Evolutionary conservation across 2,329 filamentous ascomycete species (phyloP).

Genomic region (Zymoseptoria crescenta): DNA sequence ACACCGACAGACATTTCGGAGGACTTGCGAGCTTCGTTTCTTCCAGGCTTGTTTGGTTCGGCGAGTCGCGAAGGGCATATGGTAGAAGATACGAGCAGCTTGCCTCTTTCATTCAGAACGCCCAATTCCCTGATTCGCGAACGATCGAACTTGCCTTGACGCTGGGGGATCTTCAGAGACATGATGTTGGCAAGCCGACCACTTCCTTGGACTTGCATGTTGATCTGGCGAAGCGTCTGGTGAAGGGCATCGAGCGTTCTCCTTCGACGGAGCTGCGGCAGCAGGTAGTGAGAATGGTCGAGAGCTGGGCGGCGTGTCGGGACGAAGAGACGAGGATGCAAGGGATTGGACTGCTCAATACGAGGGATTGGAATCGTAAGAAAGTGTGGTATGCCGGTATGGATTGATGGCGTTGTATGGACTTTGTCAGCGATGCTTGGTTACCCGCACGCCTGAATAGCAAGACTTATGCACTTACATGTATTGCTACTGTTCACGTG

Average conservation of each 20-base stretch:
- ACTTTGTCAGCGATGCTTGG: too few relatives aligned
- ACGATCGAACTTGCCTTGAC: not conserved
- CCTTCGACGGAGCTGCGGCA: not conserved
- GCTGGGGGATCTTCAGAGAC: not conserved
- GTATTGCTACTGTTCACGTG: too few relatives aligned
- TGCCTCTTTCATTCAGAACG: not conserved
- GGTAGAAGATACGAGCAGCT: not conserved
- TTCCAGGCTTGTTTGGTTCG: not conserved
- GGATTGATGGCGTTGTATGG: not conserved
- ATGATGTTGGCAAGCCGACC: not conserved
- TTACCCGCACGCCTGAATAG: too few relatives aligned
- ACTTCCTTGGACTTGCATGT: not conserved
- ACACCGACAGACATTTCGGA: not conserved
- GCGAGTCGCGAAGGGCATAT: not conserved
- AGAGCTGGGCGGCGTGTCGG: not conserved
- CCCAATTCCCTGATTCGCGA: not conserved
- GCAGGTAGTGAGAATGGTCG: not conserved
- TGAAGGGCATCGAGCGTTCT: constrained; percentile 10
- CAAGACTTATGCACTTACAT: too few relatives aligned
- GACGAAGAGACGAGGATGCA: not conserved
- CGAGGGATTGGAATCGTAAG: not conserved
- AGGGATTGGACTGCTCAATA: not conserved
- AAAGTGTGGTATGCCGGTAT: not conserved
- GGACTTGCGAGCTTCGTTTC: not conserved
- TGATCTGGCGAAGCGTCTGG: constrained; percentile 4